Percentiles rank a stretch among this genome's conserved stretches.
Conservation (phyloP, 2,329 filamentous ascomycete genomes). For the Aspergillus melleus region DNA sequence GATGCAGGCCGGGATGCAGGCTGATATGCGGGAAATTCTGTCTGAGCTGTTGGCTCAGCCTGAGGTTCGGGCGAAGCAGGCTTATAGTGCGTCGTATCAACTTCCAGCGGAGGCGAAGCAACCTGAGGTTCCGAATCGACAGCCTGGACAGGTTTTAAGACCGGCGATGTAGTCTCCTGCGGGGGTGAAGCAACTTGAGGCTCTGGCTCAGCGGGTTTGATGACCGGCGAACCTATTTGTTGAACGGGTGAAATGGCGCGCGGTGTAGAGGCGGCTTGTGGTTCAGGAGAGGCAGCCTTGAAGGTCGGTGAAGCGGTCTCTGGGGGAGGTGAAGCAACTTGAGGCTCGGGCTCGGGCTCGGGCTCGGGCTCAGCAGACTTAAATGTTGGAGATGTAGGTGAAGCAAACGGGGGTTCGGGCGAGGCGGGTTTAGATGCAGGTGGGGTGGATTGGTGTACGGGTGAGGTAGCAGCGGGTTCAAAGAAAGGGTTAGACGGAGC, state of each 20-base stretch:
- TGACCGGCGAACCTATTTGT: constrained; percentile 9
- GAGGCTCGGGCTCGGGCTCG: neutral
- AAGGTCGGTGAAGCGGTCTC: constrained; percentile 1
- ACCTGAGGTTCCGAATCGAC: neutral
- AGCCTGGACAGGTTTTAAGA: neutral
- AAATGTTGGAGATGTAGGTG: constrained; percentile 8
- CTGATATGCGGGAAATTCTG: neutral
- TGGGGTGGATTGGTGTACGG: constrained; percentile 14
- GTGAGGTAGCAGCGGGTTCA: constrained; percentile 9
- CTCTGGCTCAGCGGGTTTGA: neutral
- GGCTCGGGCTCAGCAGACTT: neutral
- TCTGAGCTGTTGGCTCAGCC: neutral
- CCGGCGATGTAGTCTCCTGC: neutral
- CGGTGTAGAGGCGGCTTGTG: constrained; percentile 1
- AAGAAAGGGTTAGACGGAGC: constrained; percentile 12
- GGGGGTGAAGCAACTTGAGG: neutral
- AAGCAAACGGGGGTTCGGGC: constrained; percentile 7
- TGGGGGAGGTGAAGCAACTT: neutral
- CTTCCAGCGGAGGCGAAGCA: neutral
- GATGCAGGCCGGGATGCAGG: neutral
- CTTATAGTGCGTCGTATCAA: constrained; percentile 1
- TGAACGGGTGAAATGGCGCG: constrained; percentile 4
- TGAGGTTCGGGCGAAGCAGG: constrained; percentile 5
- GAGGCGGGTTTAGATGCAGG: constrained; percentile 15
- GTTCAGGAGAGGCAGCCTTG: constrained; percentile 15